Base-by-base conservation (phyloP, 257 asterid genomes). In the Cordia subcordata region DNA sequence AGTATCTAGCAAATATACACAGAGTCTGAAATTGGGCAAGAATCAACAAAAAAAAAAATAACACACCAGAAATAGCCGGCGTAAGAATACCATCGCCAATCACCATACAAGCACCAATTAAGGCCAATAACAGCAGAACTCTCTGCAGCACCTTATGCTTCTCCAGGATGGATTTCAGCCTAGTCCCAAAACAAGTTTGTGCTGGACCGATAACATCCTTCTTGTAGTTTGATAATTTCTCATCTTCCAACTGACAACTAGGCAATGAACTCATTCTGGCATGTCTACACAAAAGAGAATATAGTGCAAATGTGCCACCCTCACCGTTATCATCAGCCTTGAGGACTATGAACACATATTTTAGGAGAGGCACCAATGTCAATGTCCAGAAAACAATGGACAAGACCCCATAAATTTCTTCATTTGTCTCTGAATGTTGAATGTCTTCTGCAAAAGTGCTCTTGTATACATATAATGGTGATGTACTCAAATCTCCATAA, bases 21-120 rank as follows among this genome's bases (percentile, higher is more conserved):
- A 55, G 22, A 14, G 13, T 15, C 1, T 11, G 13, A 52, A 60
- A 38, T 55, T 46, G 21, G 11, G 53, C 55, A 58, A 21, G 53
- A 38, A 40, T 6, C 13, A 17, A n/a, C n/a, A 27, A 32, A 14
- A 35, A 58, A n/a, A 56, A 13, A 27, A 8, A 13, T 17, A 37
- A 20, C 39, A 55, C 71, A 89, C 96, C 96, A 37, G 96, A 89
- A 73, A 89, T 75, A 4, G 96, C 80, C 11, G 96, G 96, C 16
- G 95, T 80, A 60, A 89, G 80, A 57, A 89, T 82, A 60, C 96
- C 96, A 71, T 89, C 96, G 32, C 96, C 96, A 69, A 89, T 89
- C 65, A 89, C 96, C 96, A 89, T 89, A 89, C 96, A 89, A 84
- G 96, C 96, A 57, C 96, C 96, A 63, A 89, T 64, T 46, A 89